Evolutionary conservation across 768 basidiomycete genomes (phyloP).

Genomic region (Sporobolomyces phaffii): DNA sequence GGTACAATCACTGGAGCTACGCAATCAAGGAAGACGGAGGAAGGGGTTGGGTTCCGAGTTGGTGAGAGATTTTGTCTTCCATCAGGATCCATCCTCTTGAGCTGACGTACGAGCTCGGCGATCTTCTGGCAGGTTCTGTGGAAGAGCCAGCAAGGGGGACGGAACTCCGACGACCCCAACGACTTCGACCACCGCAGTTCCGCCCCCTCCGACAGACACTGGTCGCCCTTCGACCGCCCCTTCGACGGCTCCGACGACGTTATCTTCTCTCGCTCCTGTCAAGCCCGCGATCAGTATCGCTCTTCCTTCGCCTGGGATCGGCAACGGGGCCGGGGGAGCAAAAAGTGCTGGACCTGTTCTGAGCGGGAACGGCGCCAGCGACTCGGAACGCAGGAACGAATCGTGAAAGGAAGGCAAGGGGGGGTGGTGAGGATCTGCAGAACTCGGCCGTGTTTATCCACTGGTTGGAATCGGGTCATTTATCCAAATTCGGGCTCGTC

Average conservation of each 20-base stretch:
- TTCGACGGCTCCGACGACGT: neutral
- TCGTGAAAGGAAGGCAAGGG: too few relatives aligned
- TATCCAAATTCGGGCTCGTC: too few relatives aligned
- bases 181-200: neutral
- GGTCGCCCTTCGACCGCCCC: neutral
- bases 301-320: neutral
- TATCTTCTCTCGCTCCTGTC: neutral
- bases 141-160: conserved; percentile 20
- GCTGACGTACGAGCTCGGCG: too few relatives aligned
- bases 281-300: conserved; percentile 9
- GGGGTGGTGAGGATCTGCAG: too few relatives aligned
- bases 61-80: conserved; percentile 52
- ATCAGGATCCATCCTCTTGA: neutral
- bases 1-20: conserved; percentile 78
- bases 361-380: too few relatives aligned
- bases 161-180: conserved; percentile 12
- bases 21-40: conserved; percentile 92
- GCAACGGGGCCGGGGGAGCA: neutral
- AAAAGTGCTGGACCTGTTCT: conserved; percentile 6
- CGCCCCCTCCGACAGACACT: neutral
- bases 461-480: too few relatives aligned
- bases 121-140: conserved; percentile 30
- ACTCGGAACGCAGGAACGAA: too few relatives aligned
- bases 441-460: too few relatives aligned
- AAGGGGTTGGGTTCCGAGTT: conserved; percentile 96